Base-by-base conservation (phyloP, 345 rosid genomes). In the Crucihimalaya himalaica region DNA sequence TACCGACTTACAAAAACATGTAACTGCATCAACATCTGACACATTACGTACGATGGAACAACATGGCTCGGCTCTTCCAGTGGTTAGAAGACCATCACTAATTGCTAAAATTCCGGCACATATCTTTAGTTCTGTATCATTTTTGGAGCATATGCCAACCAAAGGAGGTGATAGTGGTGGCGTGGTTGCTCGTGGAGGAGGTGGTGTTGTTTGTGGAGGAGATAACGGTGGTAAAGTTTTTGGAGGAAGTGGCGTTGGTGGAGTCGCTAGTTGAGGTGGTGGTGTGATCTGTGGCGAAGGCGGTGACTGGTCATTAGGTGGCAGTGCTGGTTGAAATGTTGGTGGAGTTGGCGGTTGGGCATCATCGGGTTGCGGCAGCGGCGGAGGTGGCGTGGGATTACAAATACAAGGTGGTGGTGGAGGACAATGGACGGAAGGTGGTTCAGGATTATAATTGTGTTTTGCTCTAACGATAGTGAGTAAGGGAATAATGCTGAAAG, bases 341-440 rank as follows among this genome's bases (percentile, higher is more conserved):
- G n/a, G n/a, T n/a, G n/a, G n/a, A n/a, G n/a, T n/a, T n/a, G n/a
- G n/a, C n/a, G n/a, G n/a, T n/a, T n/a, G n/a, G n/a, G n/a, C n/a
- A n/a, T n/a, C n/a, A n/a, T n/a, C n/a, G n/a, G n/a, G n/a, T n/a
- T n/a, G n/a, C n/a, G n/a, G n/a, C n/a, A n/a, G n/a, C 10, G 63
- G 63, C 46, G 18, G 8, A 21, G 13, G 25, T 7, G 66, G 20
- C 1, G 34, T 42, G 6, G 51, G 66, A 61, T 14, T 61, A 61
- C 66, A 61, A 61, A 61, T 61, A 61, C 66, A 61, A 40, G 66
- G 52, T 42, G 66, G 66, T 23, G 66, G 66, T 25, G 66, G 66
- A 42, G 66, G 66, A 20, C 66, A 62, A n/a, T 62, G 35, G 23
- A 62, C 1, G 4, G 14, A 37, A 59, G 50, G 13, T 58, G 43